These are phyloP conservation scores for Saccharum hybrid DNA, from an alignment of 202 grass and related monocot species.

Conservation along the genomic window DNA sequence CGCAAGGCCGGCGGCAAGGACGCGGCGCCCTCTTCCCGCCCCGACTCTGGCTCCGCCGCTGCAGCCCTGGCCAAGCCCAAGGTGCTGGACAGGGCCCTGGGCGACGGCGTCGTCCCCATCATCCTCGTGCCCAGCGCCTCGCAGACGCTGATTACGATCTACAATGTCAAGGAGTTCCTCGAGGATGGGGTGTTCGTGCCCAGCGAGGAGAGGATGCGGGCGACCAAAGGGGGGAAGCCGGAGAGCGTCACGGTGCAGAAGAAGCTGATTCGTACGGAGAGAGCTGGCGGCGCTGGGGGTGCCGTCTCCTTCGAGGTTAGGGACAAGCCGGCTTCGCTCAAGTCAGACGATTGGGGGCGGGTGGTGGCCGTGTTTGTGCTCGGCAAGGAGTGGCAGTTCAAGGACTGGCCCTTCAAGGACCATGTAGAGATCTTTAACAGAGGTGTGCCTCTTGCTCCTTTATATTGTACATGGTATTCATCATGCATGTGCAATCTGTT, in stretches of 20 bases:
- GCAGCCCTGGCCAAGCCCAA: conserved; percentile 54
- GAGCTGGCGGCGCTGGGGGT: conserved; percentile 37
- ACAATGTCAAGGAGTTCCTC: conserved; percentile 93
- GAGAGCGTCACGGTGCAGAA: conserved; percentile 94
- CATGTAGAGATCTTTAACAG: conserved; percentile 99
- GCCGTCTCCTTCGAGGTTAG: conserved; percentile 77
- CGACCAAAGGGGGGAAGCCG: conserved; percentile 72
- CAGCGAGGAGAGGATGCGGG: conserved; percentile 83
- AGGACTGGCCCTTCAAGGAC: conserved; percentile 98
- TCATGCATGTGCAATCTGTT: conserved; percentile 11
- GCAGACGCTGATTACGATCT: conserved; percentile 90
- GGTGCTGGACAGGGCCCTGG: conserved; percentile 51
- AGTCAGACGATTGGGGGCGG: conserved; percentile 82
- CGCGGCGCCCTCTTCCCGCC: conserved; percentile 43
- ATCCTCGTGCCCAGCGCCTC: conserved; percentile 97
- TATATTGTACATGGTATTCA: neutral
- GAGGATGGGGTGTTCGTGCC: conserved; percentile 90
- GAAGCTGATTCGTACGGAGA: conserved; percentile 76
- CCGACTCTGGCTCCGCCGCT: conserved; percentile 39
- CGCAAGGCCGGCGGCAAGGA: conserved; percentile 77
- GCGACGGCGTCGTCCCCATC: conserved; percentile 85
- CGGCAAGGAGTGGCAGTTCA: conserved; percentile 99
- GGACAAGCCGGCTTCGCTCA: conserved; percentile 84
- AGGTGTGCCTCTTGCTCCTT: conserved; percentile 46
- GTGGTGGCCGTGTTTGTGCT: conserved; percentile 93